phyloP scores from a whole-genome alignment of 2,329 filamentous ascomycete species.

The Fusarium sarcochroum region DNA sequence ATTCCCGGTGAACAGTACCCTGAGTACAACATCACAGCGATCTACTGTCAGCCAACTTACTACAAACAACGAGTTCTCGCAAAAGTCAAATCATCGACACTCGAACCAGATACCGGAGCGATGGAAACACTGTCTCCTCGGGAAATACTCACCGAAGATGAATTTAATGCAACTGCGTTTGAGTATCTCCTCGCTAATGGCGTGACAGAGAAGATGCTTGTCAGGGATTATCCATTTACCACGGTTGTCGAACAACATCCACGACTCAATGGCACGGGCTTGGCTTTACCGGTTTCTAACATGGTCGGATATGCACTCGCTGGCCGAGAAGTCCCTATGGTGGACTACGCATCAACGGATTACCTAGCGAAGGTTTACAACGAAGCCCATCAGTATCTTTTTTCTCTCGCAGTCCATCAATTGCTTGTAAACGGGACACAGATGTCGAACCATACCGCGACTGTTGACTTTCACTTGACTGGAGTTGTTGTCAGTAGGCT shows the following conservation, averaged over 20 bases:
- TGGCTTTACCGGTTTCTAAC: constrained; percentile 46
- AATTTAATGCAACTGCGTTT: constrained; percentile 55
- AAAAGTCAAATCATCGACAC: constrained; percentile 47
- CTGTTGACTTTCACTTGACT: constrained; percentile 29
- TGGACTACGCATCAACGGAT: constrained; percentile 20
- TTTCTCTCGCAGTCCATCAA: constrained; percentile 45
- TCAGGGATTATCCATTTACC: constrained; percentile 45
- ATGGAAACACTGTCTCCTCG: too few species aligned
- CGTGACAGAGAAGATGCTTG: constrained; percentile 12
- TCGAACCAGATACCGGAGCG: constrained; percentile 18
- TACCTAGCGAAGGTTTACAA: constrained; percentile 37
- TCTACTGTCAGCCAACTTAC: constrained; percentile 63
- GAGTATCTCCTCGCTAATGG: constrained; percentile 53
- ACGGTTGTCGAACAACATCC: constrained; percentile 47
- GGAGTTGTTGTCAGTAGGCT: constrained; percentile 54
- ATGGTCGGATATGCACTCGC: constrained; percentile 55
- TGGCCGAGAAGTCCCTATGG: neutral
- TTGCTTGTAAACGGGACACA: constrained; percentile 44
- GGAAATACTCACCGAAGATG: constrained; percentile 34
- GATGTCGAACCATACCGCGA: constrained; percentile 22
- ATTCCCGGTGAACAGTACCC: too few species aligned
- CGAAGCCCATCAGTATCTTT: constrained; percentile 50
- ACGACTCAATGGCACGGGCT: constrained; percentile 6
- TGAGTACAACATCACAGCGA: constrained; percentile 49
- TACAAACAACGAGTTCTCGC: constrained; percentile 61